phyloP scores from a whole-genome alignment of 768 basidiomycete genomes.

The Russula earlei region DNA sequence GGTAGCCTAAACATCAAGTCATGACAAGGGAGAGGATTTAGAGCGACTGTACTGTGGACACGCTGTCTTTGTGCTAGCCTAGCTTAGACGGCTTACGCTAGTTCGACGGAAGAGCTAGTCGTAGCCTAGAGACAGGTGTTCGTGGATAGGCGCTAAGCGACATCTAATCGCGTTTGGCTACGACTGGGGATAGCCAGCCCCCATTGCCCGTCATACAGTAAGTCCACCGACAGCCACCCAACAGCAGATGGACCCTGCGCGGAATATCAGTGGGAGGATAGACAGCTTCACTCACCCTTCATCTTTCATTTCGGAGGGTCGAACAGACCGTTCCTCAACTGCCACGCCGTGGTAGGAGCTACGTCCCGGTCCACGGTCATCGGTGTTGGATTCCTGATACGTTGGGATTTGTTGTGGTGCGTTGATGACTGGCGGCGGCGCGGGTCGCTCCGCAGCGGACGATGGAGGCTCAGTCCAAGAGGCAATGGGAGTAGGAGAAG shows the following conservation, averaged over 20 bases:
- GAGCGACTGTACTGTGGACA: constrained; percentile 60
- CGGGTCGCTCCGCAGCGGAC: neutral
- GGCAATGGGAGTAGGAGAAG: constrained; percentile 7
- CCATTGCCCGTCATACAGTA: constrained; percentile 19
- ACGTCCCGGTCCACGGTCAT: constrained; percentile 23
- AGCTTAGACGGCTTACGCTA: constrained; percentile 46
- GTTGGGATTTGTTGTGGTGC: constrained; percentile 20
- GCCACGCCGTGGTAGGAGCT: constrained; percentile 28
- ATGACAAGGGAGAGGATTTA: constrained; percentile 41
- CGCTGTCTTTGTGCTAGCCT: constrained; percentile 29
- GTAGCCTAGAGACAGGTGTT: constrained; percentile 19
- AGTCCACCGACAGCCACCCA: constrained; percentile 15
- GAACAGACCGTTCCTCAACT: constrained; percentile 49
- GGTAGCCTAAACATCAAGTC: constrained; percentile 53
- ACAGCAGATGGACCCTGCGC: constrained; percentile 12
- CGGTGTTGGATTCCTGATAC: constrained; percentile 19
- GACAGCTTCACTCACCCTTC: constrained; percentile 70
- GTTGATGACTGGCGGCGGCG: neutral
- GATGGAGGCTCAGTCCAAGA: constrained; percentile 15
- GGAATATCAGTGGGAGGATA: constrained; percentile 21
- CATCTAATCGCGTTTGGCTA: constrained; percentile 29
- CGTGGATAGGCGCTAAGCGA: constrained; percentile 16
- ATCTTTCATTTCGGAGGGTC: constrained; percentile 88
- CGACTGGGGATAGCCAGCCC: constrained; percentile 6
- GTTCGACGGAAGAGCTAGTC: constrained; percentile 22